These are phyloP conservation scores for Dryadomyces quercus-mongolicae DNA, from an alignment of 2,329 filamentous ascomycete genomes.

Conservation along the genomic window DNA sequence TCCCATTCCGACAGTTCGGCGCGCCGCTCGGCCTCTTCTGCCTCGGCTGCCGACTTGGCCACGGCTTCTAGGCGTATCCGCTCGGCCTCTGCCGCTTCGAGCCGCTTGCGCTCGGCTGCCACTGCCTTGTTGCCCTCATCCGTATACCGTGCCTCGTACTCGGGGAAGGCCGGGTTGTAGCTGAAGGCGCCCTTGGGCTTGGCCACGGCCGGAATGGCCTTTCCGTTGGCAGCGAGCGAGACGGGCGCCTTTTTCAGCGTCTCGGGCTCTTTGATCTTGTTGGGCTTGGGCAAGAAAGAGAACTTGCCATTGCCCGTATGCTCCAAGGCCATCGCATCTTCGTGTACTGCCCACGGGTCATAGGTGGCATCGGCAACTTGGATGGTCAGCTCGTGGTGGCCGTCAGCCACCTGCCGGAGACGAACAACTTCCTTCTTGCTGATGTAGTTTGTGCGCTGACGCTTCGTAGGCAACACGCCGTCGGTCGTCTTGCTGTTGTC, in stretches of 20 bases:
- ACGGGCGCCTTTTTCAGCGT: conserved; percentile 68
- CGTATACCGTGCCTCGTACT: conserved; percentile 68
- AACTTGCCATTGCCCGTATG: conserved; percentile 37
- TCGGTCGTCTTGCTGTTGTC: conserved; percentile 50
- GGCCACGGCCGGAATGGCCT: conserved; percentile 63
- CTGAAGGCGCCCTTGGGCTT: conserved; percentile 74
- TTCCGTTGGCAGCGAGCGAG: conserved; percentile 73
- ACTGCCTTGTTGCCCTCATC: conserved; percentile 69
- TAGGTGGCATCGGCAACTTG: conserved; percentile 52
- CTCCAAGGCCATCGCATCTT: conserved; percentile 17
- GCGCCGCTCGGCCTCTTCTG: conserved; percentile 59
- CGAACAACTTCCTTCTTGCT: conserved; percentile 73
- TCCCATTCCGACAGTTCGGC: conserved; percentile 60
- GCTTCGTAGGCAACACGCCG: conserved; percentile 63
- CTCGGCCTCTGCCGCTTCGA: conserved; percentile 55
- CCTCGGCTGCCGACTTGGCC: conserved; percentile 57
- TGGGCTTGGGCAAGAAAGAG: conserved; percentile 54
- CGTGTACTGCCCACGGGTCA: conserved; percentile 59
- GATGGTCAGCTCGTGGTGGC: conserved; percentile 44
- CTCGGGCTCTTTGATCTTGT: conserved; percentile 56
- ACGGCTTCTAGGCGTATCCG: conserved; percentile 55
- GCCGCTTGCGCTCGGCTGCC: conserved; percentile 62
- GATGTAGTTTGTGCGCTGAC: conserved; percentile 65
- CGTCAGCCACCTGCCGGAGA: conserved; percentile 68
- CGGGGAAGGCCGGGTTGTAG: conserved; percentile 82